These are phyloP conservation scores for Nymphaea colorata DNA, from an alignment of 164 flowering plant genomes.

Conservation along the genomic window DNA sequence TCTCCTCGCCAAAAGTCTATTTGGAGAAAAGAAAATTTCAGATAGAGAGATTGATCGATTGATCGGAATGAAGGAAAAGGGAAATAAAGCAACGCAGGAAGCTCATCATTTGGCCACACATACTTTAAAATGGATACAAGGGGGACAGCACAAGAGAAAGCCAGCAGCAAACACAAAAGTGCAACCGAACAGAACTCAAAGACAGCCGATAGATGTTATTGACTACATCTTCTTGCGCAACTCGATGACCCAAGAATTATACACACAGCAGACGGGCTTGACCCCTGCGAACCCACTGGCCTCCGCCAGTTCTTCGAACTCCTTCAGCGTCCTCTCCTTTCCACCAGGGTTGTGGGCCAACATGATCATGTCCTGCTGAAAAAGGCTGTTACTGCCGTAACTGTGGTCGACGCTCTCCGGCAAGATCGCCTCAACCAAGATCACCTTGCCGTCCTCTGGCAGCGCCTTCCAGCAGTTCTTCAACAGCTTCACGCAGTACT, in stretches of 20 bases:
- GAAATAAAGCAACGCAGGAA: too few relatives aligned
- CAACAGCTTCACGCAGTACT: slow-evolving; percentile 56
- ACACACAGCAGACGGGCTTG: slow-evolving; percentile 34
- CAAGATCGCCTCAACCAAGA: slow-evolving; percentile 50
- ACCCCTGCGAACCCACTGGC: slow-evolving; percentile 54
- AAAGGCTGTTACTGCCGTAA: slow-evolving; percentile 24
- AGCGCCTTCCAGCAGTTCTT: slow-evolving; percentile 65
- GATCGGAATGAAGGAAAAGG: too few relatives aligned
- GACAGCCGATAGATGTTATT: too few relatives aligned
- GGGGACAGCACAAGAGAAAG: too few relatives aligned
- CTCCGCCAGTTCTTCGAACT: slow-evolving; percentile 56
- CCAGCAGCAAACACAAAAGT: too few relatives aligned
- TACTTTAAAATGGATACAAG: too few relatives aligned
- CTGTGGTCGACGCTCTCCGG: slow-evolving; percentile 42
- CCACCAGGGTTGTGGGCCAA: slow-evolving; percentile 82
- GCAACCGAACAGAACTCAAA: too few relatives aligned
- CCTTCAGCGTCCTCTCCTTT: slow-evolving; percentile 65
- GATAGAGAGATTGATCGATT: too few relatives aligned
- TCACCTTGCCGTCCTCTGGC: slow-evolving; percentile 62
- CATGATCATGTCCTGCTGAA: slow-evolving; percentile 54
- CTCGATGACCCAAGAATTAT: slow-evolving; percentile 56
- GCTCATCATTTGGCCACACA: too few relatives aligned
- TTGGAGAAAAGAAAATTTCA: too few relatives aligned
- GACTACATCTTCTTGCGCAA: slow-evolving; percentile 26
- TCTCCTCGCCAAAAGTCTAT: too few relatives aligned